A percentile compares a stretch with the other conserved stretches of the same genome.
Conservation (phyloP, 2,329 filamentous ascomycete genomes). For the Fusarium napiforme region DNA sequence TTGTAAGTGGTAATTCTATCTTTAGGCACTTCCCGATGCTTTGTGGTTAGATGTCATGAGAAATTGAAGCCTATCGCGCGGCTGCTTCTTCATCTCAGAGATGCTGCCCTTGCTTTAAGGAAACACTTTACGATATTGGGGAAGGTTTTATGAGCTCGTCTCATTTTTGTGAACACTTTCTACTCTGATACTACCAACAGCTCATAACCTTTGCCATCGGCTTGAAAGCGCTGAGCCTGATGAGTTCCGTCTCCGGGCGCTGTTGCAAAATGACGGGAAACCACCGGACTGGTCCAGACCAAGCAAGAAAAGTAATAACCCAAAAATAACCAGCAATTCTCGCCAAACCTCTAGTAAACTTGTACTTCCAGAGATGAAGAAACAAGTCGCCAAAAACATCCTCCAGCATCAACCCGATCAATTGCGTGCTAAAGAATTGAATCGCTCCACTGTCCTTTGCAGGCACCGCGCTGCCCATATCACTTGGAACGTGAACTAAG, state of each 20-base stretch:
- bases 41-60: neutral
- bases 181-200: neutral
- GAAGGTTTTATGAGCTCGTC: neutral
- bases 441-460: constrained; percentile 28
- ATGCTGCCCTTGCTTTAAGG: neutral
- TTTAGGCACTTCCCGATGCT: fast-evolving
- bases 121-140: no score
- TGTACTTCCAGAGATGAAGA: constrained; percentile 24
- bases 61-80: neutral
- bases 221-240: constrained; percentile 26
- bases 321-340: constrained; percentile 31
- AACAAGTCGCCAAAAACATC: constrained; percentile 27
- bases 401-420: constrained; percentile 35
- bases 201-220: neutral
- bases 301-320: constrained; percentile 36
- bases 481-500: constrained; percentile 29
- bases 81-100: neutral
- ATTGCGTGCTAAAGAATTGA: constrained; percentile 28
- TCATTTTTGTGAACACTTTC: neutral
- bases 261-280: constrained; percentile 35
- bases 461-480: constrained; percentile 33
- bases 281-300: constrained; percentile 36
- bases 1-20: fast-evolving
- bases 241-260: constrained; percentile 21
- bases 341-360: neutral